Evolutionary conservation across 1,284 basidiomycete genomes (phyloP), one percentile per base, ranked within the genome.

Genomic region (Amylostereum chailletii): DNA sequence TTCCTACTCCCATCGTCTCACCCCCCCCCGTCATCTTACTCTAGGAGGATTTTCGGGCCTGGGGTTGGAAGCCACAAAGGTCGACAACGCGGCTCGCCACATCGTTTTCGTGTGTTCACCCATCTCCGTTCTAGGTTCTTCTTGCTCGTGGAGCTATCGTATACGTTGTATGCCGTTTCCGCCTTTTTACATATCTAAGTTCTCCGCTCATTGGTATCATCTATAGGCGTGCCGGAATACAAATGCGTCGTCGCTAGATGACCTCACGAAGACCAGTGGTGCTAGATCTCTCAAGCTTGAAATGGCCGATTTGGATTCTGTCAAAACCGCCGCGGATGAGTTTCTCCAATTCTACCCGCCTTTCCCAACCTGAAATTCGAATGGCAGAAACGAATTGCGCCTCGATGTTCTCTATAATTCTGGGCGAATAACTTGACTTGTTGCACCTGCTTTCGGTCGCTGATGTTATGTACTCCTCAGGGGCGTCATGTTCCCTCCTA

Each of bases 401-500:
- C 11, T 40, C 5, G 39, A 40, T n/a, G 39, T 40, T 5, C 39
- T 40, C 6, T 40, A 46, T 26, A 33, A 34, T 27, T 40, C 39
- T 40, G 39, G 39, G 39, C 29, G 39, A 5, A 27, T 40, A 41
- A 11, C 11, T n/a, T n/a, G 11, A 5, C 39, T 11, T 19, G 39
- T 40, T n/a, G 29, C 11, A 6, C 5, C 5, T 5, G 39, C 5
- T 40, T 40, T 5, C 6, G 29, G n/a, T 5, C 5, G 38, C 34
- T 29, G 10, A 2, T 9, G 5, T 39, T 26, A 11, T 34, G 8
- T n/a, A 27, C 10, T n/a, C 31, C 34, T 29, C 26, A 72, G 71
- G 4, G 72, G 74, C 11, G 64, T 75, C n/a, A 73, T 72, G 71
- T 58, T 62, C 1, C 58, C 62, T 5, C 65, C 65, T 1, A 44